These are phyloP conservation scores for Metschnikowia cubensis DNA, from an alignment of 805 yeast genomes.

Conservation along the genomic window DNA sequence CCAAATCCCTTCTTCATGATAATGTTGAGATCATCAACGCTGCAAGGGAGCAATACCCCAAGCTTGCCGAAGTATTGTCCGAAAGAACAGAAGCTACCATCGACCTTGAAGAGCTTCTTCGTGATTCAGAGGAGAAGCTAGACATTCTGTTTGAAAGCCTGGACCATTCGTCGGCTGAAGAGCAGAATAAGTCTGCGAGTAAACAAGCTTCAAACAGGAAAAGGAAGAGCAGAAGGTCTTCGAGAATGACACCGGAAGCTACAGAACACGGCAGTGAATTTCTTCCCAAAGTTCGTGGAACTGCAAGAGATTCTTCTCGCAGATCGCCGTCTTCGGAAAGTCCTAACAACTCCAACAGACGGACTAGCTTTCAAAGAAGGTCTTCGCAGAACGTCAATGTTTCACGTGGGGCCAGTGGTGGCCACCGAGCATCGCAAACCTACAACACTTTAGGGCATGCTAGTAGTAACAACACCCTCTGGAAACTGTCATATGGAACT, in stretches of 20 bases:
- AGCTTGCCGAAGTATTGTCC: conserved; percentile 28
- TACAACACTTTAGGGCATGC: neutral
- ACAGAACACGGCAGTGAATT: neutral
- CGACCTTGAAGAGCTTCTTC: conserved; percentile 33
- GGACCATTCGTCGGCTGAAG: conserved; percentile 4
- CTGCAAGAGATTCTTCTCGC: neutral
- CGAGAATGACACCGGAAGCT: neutral
- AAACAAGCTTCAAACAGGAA: conserved; percentile 7
- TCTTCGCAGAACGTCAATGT: neutral
- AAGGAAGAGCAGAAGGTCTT: conserved; percentile 2
- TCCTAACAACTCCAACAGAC: neutral
- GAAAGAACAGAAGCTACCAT: conserved; percentile 26
- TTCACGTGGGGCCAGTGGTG: conserved; percentile 3
- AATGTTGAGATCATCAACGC: conserved; percentile 43
- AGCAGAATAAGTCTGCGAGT: conserved; percentile 3
- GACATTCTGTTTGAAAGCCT: conserved; percentile 9
- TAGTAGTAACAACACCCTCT: neutral
- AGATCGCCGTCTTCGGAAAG: conserved; percentile 1
- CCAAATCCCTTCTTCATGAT: conserved; percentile 41
- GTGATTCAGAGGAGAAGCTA: conserved; percentile 31
- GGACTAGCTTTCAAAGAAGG: neutral
- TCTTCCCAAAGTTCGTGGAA: neutral
- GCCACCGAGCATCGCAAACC: neutral
- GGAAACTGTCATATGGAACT: neutral
- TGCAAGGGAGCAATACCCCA: conserved; percentile 36